Evolutionary conservation across 2,329 filamentous ascomycete species (phyloP).

Genomic region (Aspergillus sp.): DNA sequence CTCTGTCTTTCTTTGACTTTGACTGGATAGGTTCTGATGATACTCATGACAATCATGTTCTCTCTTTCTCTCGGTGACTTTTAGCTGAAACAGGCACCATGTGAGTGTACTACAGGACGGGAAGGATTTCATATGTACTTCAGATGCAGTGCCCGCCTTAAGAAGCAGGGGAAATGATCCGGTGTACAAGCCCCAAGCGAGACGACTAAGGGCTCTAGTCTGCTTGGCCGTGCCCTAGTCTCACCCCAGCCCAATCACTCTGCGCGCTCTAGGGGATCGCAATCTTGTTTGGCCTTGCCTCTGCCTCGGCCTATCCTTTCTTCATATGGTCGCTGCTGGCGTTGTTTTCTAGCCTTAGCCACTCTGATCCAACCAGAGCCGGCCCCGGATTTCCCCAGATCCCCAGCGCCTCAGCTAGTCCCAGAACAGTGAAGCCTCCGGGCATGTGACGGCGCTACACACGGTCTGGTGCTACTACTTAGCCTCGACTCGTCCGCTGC

Average conservation of each 20-base stretch:
- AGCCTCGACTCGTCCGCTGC: not conserved
- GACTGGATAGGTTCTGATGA: no score
- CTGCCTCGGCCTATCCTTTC: not conserved
- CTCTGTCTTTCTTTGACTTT: not conserved
- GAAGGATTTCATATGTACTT: no score
- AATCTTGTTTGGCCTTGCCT: no score
- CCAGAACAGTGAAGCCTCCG: not conserved
- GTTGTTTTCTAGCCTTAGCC: not conserved
- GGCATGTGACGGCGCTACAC: not conserved
- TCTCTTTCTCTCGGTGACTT: no score
- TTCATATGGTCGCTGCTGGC: not conserved
- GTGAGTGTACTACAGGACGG: no score
- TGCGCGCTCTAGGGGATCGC: not conserved
- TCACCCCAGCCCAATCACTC: not conserved
- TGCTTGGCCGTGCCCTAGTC: no score
- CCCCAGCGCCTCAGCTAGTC: not conserved
- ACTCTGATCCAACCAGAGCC: not conserved
- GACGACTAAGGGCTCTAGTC: no score
- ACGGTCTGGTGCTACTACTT: slow-evolving; percentile 1
- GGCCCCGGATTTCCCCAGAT: not conserved
- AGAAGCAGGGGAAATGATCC: no score
- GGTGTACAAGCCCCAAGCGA: no score
- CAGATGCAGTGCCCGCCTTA: no score
- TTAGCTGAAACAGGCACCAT: no score
- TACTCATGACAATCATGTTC: no score